phyloP scores from a whole-genome alignment of 768 basidiomycete species.

The Obba rivulosa region DNA sequence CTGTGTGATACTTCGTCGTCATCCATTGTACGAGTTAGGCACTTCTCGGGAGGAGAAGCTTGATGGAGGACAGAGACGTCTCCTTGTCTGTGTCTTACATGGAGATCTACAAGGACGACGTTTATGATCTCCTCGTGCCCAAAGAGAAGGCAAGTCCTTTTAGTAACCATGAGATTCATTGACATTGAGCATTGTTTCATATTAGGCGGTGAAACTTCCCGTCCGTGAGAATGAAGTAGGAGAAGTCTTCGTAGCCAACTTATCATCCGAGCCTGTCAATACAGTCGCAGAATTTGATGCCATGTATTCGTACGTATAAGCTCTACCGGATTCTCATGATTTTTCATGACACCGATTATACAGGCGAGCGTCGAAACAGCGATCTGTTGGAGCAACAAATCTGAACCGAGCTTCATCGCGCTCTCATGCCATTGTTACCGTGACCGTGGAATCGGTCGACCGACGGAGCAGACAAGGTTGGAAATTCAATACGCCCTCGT shows the following conservation, averaged over 20 bases:
- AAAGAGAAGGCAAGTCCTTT: constrained; percentile 52
- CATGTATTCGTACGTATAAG: constrained; percentile 37
- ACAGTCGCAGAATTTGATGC: constrained; percentile 42
- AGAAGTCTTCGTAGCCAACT: constrained; percentile 51
- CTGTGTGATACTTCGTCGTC: background rate
- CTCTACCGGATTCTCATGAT: background rate
- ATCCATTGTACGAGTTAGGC: background rate
- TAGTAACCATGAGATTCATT: too few relatives aligned
- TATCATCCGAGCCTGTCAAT: constrained; percentile 33
- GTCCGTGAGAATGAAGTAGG: constrained; percentile 49
- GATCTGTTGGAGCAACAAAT: constrained; percentile 82
- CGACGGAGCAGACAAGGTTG: constrained; percentile 47
- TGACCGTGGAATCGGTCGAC: constrained; percentile 52
- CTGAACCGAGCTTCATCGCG: constrained; percentile 83
- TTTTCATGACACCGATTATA: background rate
- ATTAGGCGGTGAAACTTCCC: constrained; percentile 47
- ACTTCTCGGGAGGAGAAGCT: too few relatives aligned
- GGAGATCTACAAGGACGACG: constrained; percentile 91
- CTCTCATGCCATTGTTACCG: constrained; percentile 81
- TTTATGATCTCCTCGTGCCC: constrained; percentile 77
- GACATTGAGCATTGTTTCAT: background rate
- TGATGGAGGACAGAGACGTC: constrained; percentile 23
- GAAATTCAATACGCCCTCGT: constrained; percentile 26
- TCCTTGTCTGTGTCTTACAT: constrained; percentile 66
- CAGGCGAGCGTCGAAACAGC: constrained; percentile 68